phyloP scores from a whole-genome alignment of 257 asterid genomes.

The Cynanchum wilfordii region DNA sequence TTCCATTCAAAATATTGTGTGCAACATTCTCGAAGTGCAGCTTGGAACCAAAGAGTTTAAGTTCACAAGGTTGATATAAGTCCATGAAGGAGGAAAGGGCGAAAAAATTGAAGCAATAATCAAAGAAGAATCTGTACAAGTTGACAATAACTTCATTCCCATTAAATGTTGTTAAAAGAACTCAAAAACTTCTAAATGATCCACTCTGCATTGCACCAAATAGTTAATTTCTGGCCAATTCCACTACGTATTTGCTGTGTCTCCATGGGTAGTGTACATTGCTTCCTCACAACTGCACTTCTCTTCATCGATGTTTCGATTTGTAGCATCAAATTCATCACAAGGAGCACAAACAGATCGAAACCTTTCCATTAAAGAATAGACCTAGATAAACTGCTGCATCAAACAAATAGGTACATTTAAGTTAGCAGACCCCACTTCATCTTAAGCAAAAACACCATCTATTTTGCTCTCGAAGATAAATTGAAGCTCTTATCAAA shows the following conservation, averaged over 20 bases:
- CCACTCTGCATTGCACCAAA: not conserved
- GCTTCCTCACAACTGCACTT: not conserved
- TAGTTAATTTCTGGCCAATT: not conserved
- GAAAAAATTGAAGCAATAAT: not conserved
- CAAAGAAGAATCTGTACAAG: not conserved
- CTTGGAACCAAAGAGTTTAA: not conserved
- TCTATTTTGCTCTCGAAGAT: not conserved
- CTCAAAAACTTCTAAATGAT: not conserved
- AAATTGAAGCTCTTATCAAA: not conserved
- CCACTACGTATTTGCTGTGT: not conserved
- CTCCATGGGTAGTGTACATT: not conserved
- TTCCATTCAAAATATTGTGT: not conserved
- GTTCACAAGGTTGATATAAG: not conserved
- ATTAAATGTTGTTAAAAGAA: not conserved
- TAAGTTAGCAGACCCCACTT: not conserved
- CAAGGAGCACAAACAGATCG: not conserved
- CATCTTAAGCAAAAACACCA: not conserved
- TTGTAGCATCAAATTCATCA: not conserved
- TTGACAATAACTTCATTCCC: not conserved
- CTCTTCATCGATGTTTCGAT: not conserved
- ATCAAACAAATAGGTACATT: not conserved
- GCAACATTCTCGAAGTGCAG: not conserved
- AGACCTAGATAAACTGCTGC: conserved; percentile 15
- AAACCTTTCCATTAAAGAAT: not conserved
- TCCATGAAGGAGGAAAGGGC: not conserved